Evolutionary conservation across 2,329 filamentous ascomycete genomes (phyloP).

Genomic region (Colletotrichum abscissum): DNA sequence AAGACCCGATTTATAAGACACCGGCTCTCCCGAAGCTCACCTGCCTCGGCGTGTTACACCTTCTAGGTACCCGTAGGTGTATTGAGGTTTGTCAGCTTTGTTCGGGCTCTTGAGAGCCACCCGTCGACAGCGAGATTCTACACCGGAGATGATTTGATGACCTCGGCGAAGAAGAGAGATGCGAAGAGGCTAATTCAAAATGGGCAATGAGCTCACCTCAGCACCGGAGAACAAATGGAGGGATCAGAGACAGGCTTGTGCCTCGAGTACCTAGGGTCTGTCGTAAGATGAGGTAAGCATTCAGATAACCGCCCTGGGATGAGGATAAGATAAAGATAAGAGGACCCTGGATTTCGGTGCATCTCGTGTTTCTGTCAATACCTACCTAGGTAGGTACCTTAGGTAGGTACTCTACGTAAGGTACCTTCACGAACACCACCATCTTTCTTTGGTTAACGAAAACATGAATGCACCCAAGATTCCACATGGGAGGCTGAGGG

Average conservation of each 20-base stretch:
- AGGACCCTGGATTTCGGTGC: background rate
- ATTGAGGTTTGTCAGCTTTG: background rate
- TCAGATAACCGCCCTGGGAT: background rate
- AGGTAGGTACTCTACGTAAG: no score
- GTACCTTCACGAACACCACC: background rate
- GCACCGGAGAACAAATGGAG: background rate
- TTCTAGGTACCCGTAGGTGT: no score
- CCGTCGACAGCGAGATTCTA: background rate
- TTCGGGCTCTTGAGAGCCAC: background rate
- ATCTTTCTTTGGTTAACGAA: background rate
- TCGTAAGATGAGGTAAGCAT: background rate
- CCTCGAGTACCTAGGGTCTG: background rate
- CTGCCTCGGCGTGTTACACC: background rate
- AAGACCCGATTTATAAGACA: background rate
- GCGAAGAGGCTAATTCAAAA: background rate
- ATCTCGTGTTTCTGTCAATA: background rate
- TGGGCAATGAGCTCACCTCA: background rate
- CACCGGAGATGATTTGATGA: background rate
- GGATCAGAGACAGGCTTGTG: background rate
- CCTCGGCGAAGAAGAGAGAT: background rate
- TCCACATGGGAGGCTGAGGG: background rate
- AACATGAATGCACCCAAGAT: background rate
- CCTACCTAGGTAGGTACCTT: no score
- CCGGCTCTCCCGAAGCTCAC: background rate
- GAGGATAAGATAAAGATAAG: conserved; percentile 6